Evolutionary conservation across 306 rosid species (phyloP).

Genomic region (Benincasa hispida): DNA sequence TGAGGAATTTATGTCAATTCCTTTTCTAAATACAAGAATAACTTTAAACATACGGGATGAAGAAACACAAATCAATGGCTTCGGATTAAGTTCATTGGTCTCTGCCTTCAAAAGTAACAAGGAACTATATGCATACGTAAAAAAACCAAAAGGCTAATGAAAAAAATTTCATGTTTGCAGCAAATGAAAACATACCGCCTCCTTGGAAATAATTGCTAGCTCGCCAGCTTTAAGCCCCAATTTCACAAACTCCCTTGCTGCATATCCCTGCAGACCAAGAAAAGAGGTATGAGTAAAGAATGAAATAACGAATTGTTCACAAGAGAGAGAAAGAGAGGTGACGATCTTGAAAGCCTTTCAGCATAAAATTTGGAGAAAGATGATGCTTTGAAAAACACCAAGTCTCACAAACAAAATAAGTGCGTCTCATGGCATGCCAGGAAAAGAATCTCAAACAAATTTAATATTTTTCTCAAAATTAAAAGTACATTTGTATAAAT

Average conservation of each 20-base stretch:
- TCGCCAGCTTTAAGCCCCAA: conserved; percentile 79
- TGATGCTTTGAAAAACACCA: not conserved
- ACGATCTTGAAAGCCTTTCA: not conserved
- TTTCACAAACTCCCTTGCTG: conserved; percentile 84
- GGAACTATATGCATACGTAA: not conserved
- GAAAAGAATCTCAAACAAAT: not conserved
- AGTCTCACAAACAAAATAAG: not conserved
- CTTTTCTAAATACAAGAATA: not conserved
- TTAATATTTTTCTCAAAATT: not conserved
- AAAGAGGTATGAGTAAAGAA: not conserved
- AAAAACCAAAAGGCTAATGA: not conserved
- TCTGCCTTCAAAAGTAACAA: not conserved
- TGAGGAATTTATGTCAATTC: not conserved
- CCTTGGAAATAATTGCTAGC: conserved; percentile 83
- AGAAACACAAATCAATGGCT: not conserved
- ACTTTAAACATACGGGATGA: not conserved
- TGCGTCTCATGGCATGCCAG: not conserved
- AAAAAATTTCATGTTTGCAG: not conserved
- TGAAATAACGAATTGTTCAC: not conserved
- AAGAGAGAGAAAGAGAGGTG: not conserved
- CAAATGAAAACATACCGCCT: conserved; percentile 45
- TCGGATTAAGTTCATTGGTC: not conserved
- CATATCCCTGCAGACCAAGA: conserved; percentile 60
- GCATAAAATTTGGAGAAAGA: not conserved
- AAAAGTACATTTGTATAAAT: not conserved